A percentile compares a stretch with the other conserved stretches of the same genome.
Conservation (phyloP, 805 yeast species). For the Spathaspora hagerdaliae region DNA sequence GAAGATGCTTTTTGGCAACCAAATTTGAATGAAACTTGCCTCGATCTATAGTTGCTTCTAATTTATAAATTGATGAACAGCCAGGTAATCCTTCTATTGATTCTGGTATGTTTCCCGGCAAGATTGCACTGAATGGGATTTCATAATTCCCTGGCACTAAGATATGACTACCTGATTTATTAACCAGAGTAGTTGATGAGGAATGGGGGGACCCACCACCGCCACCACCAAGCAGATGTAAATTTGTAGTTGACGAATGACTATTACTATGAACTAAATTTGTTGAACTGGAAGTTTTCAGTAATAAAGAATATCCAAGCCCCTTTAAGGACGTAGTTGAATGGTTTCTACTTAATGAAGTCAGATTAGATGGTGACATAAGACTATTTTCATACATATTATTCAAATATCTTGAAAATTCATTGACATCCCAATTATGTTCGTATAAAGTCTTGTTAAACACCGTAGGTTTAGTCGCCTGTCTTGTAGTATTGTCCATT, state of each 20-base stretch:
- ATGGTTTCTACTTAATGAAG: conserved; percentile 32
- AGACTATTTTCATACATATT: conserved; percentile 25
- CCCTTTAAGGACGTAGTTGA: conserved; percentile 42
- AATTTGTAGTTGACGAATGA: conserved; percentile 4
- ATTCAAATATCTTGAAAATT: conserved; percentile 41
- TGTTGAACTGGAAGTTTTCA: conserved; percentile 8
- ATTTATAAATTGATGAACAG: conserved; percentile 64
- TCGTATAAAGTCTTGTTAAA: conserved; percentile 68
- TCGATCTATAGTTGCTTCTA: conserved; percentile 79
- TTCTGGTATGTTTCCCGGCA: conserved; percentile 85
- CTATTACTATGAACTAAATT: conserved; percentile 4
- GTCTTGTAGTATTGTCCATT: conserved; percentile 41
- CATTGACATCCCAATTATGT: conserved; percentile 71
- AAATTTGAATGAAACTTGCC: conserved; percentile 71
- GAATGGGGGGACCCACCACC: conserved; percentile 14
- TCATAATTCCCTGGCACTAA: conserved; percentile 78
- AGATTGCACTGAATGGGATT: conserved; percentile 78
- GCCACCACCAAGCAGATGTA: conserved; percentile 9
- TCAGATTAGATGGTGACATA: conserved; percentile 13
- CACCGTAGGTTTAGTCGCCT: conserved; percentile 39
- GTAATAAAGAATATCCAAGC: conserved; percentile 1
- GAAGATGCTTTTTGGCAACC: conserved; percentile 62
- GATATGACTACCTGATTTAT: conserved; percentile 25
- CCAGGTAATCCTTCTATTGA: conserved; percentile 88
- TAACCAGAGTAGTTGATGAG: conserved; percentile 10